phyloP scores from a whole-genome alignment of 2,329 filamentous ascomycete genomes.

The Aotearoamyces nothofagi region DNA sequence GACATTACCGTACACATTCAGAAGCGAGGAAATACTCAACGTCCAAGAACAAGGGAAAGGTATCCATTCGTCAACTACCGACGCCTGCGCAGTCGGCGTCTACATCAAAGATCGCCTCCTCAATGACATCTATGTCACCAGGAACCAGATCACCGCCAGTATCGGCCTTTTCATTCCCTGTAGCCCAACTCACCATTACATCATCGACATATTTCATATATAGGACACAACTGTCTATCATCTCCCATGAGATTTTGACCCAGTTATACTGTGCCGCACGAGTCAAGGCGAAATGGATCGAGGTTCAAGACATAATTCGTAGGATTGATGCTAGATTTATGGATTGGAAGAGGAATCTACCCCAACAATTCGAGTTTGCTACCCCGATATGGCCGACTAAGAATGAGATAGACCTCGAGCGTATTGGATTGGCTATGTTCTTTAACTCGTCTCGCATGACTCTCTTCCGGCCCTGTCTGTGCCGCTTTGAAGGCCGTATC shows the following conservation, averaged over 20 bases:
- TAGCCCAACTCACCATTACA: conserved; percentile 7
- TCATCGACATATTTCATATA: conserved; percentile 13
- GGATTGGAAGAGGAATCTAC: conserved; percentile 9
- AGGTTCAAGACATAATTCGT: conserved; percentile 10
- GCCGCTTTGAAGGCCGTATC: conserved; percentile 11
- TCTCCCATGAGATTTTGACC: conserved; percentile 13
- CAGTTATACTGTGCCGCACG: conserved; percentile 14
- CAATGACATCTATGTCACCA: neutral
- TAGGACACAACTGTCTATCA: conserved; percentile 11
- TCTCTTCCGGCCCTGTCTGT: conserved; percentile 14
- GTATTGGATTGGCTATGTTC: conserved; percentile 11
- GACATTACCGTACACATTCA: no score
- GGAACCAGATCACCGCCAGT: neutral
- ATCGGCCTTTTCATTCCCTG: conserved; percentile 4
- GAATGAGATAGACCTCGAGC: conserved; percentile 5
- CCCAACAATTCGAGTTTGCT: conserved; percentile 7
- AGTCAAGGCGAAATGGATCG: conserved; percentile 10
- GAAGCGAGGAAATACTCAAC: neutral
- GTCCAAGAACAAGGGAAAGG: neutral
- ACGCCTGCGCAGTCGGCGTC: neutral
- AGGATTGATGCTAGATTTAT: conserved; percentile 9
- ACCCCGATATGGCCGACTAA: conserved; percentile 8
- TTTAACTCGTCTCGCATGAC: conserved; percentile 13
- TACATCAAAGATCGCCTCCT: neutral
- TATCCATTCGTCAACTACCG: neutral